Percentiles rank a stretch among this genome's conserved stretches.
Evolutionary conservation across 805 yeast genomes (phyloP).

Genomic region (Lachancea meyersii): DNA sequence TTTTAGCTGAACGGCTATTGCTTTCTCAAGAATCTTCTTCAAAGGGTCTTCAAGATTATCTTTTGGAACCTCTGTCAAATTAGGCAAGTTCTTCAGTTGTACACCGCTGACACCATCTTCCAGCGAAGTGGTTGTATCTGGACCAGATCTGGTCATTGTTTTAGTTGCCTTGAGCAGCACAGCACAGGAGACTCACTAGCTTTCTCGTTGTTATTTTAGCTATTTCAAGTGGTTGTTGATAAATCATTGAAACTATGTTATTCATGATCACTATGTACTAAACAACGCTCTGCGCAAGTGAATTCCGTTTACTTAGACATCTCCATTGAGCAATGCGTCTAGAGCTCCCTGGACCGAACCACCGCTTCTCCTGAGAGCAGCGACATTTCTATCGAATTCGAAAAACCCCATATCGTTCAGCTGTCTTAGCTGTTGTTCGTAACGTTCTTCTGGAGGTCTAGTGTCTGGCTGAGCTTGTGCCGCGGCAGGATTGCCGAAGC

Average conservation of each 20-base stretch:
- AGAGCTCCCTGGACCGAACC: slow-evolving; percentile 97
- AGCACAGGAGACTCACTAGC: not conserved
- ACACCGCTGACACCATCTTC: not conserved
- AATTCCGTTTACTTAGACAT: slow-evolving; percentile 30
- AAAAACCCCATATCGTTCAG: slow-evolving; percentile 80
- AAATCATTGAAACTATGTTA: slow-evolving; percentile 3
- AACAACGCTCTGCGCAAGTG: not conserved
- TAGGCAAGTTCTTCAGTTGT: slow-evolving; percentile 13
- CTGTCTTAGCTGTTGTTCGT: slow-evolving; percentile 64
- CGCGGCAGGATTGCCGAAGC: slow-evolving; percentile 14
- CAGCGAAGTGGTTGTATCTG: not conserved
- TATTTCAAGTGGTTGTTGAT: not conserved
- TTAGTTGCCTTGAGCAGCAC: not conserved
- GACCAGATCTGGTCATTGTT: slow-evolving; percentile 4
- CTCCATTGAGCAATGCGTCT: slow-evolving; percentile 70
- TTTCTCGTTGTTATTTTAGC: not conserved
- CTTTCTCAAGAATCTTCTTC: slow-evolving; percentile 23
- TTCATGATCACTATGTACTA: slow-evolving; percentile 6
- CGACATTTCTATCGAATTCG: slow-evolving; percentile 87
- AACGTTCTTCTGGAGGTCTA: slow-evolving; percentile 77
- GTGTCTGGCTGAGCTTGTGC: slow-evolving; percentile 39
- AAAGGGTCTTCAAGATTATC: slow-evolving; percentile 18
- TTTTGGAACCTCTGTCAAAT: slow-evolving; percentile 19
- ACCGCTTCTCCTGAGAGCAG: slow-evolving; percentile 89
- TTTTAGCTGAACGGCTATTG: slow-evolving; percentile 36